Evolutionary conservation across 2,329 filamentous ascomycete species (phyloP).

Genomic region (Arthroderma uncinatum): DNA sequence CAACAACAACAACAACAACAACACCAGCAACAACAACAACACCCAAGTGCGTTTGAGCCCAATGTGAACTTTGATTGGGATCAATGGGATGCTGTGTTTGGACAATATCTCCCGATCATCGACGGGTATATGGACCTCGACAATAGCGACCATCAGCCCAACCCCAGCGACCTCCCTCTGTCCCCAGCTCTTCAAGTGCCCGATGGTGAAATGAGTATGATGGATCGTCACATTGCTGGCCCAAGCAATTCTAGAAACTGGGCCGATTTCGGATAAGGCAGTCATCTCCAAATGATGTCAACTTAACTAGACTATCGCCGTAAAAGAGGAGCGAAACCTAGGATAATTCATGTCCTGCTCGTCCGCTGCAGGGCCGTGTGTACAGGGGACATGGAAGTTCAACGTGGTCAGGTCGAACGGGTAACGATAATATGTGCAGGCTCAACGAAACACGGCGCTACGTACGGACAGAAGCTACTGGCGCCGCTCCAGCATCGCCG

Average conservation of each 20-base stretch:
- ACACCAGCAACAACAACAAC: conserved; percentile 18
- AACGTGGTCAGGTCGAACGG: no score
- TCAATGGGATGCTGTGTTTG: conserved; percentile 40
- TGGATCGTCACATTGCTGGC: not conserved
- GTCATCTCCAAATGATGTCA: not conserved
- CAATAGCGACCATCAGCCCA: not conserved
- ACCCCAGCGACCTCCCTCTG: not conserved
- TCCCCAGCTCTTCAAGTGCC: not conserved
- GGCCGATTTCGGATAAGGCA: conserved; percentile 14
- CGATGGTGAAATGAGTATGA: conserved; percentile 5
- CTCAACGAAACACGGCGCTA: no score
- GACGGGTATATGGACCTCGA: conserved; percentile 36
- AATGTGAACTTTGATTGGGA: conserved; percentile 41
- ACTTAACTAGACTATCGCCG: not conserved
- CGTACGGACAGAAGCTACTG: no score
- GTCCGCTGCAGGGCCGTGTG: no score
- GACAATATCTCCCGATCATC: conserved; percentile 35
- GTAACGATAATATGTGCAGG: no score
- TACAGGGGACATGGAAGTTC: no score
- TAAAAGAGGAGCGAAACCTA: not conserved
- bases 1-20: not conserved
- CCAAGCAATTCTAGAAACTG: conserved; percentile 9
- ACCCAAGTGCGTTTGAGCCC: conserved; percentile 14
- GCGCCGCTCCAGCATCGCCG: no score
- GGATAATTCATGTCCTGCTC: not conserved